Percentiles rank a stretch among this genome's conserved stretches.
These are phyloP conservation scores for Tuctoria greenei DNA, from an alignment of 176 grass and related monocot species.

Conservation along the genomic window DNA sequence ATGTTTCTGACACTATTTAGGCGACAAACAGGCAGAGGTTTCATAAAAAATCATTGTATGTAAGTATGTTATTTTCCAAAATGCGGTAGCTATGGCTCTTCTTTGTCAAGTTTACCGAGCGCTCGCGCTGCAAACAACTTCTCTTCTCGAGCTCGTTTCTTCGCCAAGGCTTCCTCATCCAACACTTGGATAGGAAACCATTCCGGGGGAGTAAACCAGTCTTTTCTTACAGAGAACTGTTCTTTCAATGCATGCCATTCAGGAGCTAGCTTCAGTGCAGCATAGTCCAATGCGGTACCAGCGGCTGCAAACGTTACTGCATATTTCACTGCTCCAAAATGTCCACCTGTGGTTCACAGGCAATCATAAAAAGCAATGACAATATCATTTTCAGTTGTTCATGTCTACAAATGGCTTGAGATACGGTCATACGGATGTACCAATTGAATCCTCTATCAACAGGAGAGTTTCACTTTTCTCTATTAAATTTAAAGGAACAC, in stretches of 20 bases:
- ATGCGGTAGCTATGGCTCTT: conserved; percentile 36
- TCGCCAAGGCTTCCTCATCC: conserved; percentile 76
- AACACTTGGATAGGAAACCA: conserved; percentile 89
- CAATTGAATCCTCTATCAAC: background rate
- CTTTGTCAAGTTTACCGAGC: conserved; percentile 51
- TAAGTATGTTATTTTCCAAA: background rate
- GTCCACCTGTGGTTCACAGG: conserved; percentile 58
- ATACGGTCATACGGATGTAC: background rate
- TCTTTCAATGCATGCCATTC: conserved; percentile 41
- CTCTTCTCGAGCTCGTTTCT: conserved; percentile 57
- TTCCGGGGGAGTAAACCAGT: conserved; percentile 61
- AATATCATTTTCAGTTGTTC: background rate
- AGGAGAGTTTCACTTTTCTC: background rate
- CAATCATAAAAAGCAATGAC: background rate
- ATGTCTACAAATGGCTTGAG: background rate
- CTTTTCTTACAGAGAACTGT: conserved; percentile 40
- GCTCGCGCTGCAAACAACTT: conserved; percentile 43
- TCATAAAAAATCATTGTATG: conserved; percentile 11
- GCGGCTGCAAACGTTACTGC: conserved; percentile 62
- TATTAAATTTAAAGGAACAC: conserved; percentile 1
- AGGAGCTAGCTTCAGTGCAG: conserved; percentile 50
- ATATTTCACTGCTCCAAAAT: conserved; percentile 69
- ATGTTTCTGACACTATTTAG: conserved; percentile 14
- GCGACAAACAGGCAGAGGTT: background rate
- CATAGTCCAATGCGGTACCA: conserved; percentile 64